These are phyloP conservation scores for Boletus rubescentipes DNA, from an alignment of 768 basidiomycete genomes.

Conservation along the genomic window DNA sequence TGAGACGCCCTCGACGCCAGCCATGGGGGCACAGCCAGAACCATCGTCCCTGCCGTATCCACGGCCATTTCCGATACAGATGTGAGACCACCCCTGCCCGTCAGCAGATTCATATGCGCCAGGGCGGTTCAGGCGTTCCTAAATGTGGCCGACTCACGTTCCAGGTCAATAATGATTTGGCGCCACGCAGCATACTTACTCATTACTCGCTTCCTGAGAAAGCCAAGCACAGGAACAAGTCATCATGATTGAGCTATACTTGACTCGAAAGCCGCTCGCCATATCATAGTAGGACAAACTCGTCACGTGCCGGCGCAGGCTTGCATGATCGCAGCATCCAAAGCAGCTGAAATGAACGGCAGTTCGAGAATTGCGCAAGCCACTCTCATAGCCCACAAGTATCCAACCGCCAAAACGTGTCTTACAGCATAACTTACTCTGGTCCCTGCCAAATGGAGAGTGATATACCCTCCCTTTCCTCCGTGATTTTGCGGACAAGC, in stretches of 20 bases:
- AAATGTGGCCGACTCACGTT: background rate
- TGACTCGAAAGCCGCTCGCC: background rate
- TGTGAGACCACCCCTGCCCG: background rate
- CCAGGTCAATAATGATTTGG: background rate
- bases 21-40: slow-evolving; percentile 20
- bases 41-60: slow-evolving; percentile 10
- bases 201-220: no score
- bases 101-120: slow-evolving; percentile 9
- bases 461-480: background rate
- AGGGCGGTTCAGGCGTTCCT: background rate
- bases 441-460: background rate
- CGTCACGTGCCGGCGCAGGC: no score
- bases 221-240: background rate
- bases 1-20: slow-evolving; percentile 6
- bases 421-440: no score
- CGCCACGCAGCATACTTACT: background rate
- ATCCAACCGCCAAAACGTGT: no score
- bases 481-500: background rate
- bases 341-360: background rate
- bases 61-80: slow-evolving; percentile 2
- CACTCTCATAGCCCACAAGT: no score
- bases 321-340: no score
- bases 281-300: no score
- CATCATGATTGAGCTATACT: background rate
- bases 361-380: no score